Percentiles rank a stretch among this genome's conserved stretches.
Conservation (phyloP, 176 grass and related monocot species). For the Oryza australiensis region DNA sequence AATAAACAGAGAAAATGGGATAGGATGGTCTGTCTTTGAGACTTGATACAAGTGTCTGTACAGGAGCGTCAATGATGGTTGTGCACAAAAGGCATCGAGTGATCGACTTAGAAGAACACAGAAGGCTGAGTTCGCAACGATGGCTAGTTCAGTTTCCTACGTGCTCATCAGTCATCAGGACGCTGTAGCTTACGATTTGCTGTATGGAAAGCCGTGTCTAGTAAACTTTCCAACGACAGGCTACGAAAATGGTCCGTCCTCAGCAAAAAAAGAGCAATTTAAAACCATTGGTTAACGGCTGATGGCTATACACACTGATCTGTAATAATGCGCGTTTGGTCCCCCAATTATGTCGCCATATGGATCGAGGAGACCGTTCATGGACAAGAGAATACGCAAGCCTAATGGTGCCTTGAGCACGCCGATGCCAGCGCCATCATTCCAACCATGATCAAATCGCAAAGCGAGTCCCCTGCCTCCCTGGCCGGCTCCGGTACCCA, state of each 20-base stretch:
- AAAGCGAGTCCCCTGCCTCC: background rate
- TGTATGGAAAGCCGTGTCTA: background rate
- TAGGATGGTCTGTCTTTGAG: too few species aligned
- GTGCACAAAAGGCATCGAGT: background rate
- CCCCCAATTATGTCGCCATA: slow-evolving; percentile 36
- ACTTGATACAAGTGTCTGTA: background rate
- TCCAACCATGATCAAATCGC: slow-evolving; percentile 22
- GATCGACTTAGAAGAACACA: background rate
- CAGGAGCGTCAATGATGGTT: background rate
- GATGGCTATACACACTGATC: background rate
- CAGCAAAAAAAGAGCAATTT: background rate
- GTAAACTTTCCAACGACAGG: background rate
- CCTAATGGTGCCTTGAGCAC: slow-evolving; percentile 49
- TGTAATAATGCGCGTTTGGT: slow-evolving; percentile 23
- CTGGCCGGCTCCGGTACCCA: background rate
- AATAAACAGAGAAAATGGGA: too few species aligned
- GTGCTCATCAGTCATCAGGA: background rate
- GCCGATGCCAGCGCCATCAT: slow-evolving; percentile 51
- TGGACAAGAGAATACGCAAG: slow-evolving; percentile 26
- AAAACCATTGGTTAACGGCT: slow-evolving; percentile 28
- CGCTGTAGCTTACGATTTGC: background rate
- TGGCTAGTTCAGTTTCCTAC: background rate
- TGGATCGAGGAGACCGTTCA: slow-evolving; percentile 37
- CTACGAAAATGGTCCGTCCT: background rate
- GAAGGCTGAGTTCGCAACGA: background rate